Evolutionary conservation across 331 rosid genomes (phyloP).

Genomic region (Telfairia occidentalis): DNA sequence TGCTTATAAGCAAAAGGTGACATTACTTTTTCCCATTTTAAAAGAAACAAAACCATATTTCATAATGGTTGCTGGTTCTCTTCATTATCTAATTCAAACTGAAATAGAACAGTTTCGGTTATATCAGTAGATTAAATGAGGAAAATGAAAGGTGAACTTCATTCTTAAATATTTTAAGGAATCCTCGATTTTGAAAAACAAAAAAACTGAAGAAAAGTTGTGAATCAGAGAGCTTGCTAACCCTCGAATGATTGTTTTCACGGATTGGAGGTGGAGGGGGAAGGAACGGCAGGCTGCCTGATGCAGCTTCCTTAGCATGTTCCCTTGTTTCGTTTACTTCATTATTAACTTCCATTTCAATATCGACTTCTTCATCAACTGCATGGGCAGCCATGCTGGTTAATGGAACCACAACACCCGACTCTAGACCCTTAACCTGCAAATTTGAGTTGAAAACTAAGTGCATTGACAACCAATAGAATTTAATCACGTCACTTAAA

Average conservation of each 20-base stretch:
- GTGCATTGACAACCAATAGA: not conserved
- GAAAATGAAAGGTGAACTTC: not conserved
- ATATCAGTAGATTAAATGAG: not conserved
- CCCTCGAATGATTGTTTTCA: slow-evolving; percentile 39
- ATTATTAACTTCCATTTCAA: slow-evolving; percentile 37
- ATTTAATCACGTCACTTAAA: not conserved
- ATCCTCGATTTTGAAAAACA: no score
- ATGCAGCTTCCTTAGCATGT: slow-evolving; percentile 27
- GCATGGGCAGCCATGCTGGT: slow-evolving; percentile 82
- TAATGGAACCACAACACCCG: slow-evolving; percentile 40
- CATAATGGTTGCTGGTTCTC: not conserved
- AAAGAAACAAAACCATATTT: not conserved
- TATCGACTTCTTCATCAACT: slow-evolving; percentile 56
- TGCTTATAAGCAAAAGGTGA: not conserved
- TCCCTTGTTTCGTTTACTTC: slow-evolving; percentile 23
- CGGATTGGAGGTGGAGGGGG: slow-evolving; percentile 53
- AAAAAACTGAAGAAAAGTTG: not conserved
- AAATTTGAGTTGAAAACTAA: slow-evolving; percentile 7
- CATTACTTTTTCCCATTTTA: no score
- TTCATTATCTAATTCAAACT: not conserved
- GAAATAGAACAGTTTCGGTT: not conserved
- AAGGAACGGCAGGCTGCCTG: slow-evolving; percentile 13
- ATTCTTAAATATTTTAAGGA: not conserved
- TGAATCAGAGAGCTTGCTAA: slow-evolving; percentile 19
- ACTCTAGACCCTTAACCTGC: slow-evolving; percentile 43